A percentile compares a stretch with the other conserved stretches of the same genome.
These are phyloP conservation scores for Solanum hybrid DNA, from an alignment of 305 asterid species.

Conservation along the genomic window DNA sequence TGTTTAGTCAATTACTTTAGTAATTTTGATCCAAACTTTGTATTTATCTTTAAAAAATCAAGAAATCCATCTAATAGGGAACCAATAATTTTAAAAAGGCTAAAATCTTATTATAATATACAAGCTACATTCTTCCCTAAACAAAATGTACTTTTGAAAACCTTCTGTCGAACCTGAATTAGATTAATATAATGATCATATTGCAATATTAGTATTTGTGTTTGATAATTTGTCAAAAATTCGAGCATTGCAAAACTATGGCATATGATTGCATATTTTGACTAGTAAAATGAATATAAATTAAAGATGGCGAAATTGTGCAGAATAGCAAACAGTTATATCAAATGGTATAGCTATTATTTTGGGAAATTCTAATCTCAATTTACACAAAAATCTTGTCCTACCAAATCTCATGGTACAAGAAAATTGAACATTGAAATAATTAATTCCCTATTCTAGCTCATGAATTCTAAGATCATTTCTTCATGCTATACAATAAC, in stretches of 20 bases:
- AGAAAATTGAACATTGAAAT: not conserved
- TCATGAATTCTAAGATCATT: not conserved
- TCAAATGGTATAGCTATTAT: too few species aligned
- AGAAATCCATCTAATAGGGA: not conserved
- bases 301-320: not conserved
- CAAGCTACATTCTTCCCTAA: not conserved
- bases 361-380: not conserved
- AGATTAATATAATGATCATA: not conserved
- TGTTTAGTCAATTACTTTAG: rapidly evolving
- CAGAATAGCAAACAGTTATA: not conserved
- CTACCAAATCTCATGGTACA: not conserved
- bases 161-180: not conserved
- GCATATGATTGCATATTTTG: not conserved
- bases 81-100: not conserved
- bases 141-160: not conserved
- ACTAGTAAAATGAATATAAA: not conserved
- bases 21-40: not conserved
- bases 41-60: not conserved
- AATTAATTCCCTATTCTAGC: not conserved
- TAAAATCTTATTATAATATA: too few species aligned
- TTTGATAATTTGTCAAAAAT: not conserved
- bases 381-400: not conserved
- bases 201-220: not conserved
- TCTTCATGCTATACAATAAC: not conserved
- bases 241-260: not conserved